phyloP scores from a whole-genome alignment of 1,284 basidiomycete species.

The Leucoagaricus sp. region DNA sequence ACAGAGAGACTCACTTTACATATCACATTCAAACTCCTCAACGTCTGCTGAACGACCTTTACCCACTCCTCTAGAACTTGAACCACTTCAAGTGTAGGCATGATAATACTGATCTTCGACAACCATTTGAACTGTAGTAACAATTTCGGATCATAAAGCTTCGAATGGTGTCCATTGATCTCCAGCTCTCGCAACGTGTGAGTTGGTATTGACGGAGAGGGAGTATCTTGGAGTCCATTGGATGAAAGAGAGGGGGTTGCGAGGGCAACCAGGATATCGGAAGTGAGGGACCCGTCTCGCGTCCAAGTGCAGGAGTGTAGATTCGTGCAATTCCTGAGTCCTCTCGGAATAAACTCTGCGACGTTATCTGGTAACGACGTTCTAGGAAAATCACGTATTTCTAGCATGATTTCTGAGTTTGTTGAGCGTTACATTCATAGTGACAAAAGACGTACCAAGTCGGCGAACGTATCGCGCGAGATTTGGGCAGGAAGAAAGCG shows the following conservation, averaged over 20 bases:
- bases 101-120: slow-evolving; percentile 61
- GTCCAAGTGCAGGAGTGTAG: slow-evolving; percentile 72
- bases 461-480: slow-evolving; percentile 56
- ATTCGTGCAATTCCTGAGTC: slow-evolving; percentile 59
- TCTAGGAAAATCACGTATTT: slow-evolving; percentile 69
- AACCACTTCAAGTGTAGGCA: slow-evolving; percentile 62
- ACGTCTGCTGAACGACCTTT: slow-evolving; percentile 38
- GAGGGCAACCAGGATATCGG: slow-evolving; percentile 54
- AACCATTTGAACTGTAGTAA: slow-evolving; percentile 52
- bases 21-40: slow-evolving; percentile 60
- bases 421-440: slow-evolving; percentile 4
- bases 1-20: slow-evolving; percentile 53
- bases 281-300: slow-evolving; percentile 67
- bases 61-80: slow-evolving; percentile 53
- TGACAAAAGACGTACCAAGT: slow-evolving; percentile 42
- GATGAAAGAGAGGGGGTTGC: slow-evolving; percentile 9
- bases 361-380: slow-evolving; percentile 35
- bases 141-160: slow-evolving; percentile 51
- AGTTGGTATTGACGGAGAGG: neutral
- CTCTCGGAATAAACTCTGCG: slow-evolving; percentile 42
- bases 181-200: slow-evolving; percentile 52
- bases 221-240: neutral
- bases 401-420: slow-evolving; percentile 32
- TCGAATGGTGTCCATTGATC: slow-evolving; percentile 61
- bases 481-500: slow-evolving; percentile 26